Evolutionary conservation across 2,329 filamentous ascomycete genomes (phyloP), one percentile per base, ranked within the genome.

Genomic region (Pseudocercospora vitis): DNA sequence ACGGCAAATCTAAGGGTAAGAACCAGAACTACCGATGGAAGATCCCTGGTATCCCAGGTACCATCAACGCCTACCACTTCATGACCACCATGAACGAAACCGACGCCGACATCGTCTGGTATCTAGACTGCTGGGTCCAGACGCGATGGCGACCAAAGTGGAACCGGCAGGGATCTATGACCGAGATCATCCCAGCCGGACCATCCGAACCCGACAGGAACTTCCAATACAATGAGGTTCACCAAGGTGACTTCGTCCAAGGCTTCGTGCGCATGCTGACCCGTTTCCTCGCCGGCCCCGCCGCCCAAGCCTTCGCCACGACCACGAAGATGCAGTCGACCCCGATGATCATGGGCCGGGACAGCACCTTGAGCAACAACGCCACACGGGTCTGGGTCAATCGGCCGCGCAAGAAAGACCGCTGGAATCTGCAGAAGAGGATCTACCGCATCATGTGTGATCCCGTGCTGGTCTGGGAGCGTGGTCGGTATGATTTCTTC

Each of bases 71-170:
- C 18, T 53, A 29, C 26, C 4, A 28, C 0, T 44, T 44, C 26
- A 53, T 53, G 45, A 7, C 24, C 6, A 14, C n/a, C 35, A 35
- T 53, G 24, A 49, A 53, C 32, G 26, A 44, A 18, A 42, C 45
- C 3, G 12, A 21, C 5, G 18, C 45, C 11, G 51, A 53, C 45
- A 49, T 53, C 6, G 28, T 35, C 4, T 53, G 32, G 7, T 37
- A 42, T 11, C 45, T 53, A 1, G 51, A 53, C 16, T 45, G 35
- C 37, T 53, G 51, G 51, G 40, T 35, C 4, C 46, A 53, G n/a
- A 53, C 51, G 14, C 35, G 51, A 4, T 49, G 47, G 47, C 4
- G 24, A n/a, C 26, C 23, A 4, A 19, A 29, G 24, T 53, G 29
- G 16, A 4, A 19, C 14, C 44, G 51, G 4, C 11, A 8, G 0